Evolutionary conservation across 257 asterid genomes (phyloP).

Genomic region (Petrea volubilis): DNA sequence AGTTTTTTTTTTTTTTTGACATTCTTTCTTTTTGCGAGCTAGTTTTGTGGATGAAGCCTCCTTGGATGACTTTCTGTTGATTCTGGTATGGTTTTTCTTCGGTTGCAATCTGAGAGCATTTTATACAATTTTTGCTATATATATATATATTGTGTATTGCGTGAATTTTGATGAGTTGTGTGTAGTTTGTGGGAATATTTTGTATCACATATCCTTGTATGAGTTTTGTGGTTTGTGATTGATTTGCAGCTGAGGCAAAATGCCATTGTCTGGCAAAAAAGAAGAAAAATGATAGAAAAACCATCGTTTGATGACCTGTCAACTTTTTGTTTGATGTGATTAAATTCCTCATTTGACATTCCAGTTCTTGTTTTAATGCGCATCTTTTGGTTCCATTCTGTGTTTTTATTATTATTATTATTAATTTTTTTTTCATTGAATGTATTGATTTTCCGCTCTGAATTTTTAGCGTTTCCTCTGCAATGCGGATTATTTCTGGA

Average conservation of each 20-base stretch:
- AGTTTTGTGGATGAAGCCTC: constrained; percentile 54
- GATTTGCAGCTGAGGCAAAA: constrained; percentile 14
- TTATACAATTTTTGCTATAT: neutral
- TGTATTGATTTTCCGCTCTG: neutral
- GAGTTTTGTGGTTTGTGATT: constrained; percentile 1
- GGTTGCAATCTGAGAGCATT: constrained; percentile 22
- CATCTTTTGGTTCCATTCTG: neutral
- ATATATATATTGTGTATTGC: neutral
- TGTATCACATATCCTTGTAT: neutral
- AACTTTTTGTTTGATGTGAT: neutral
- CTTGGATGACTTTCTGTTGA: constrained; percentile 46
- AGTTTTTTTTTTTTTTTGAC: constrained; percentile 10
- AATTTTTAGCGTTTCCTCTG: neutral
- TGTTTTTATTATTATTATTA: constrained; percentile 1
- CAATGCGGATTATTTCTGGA: constrained; percentile 20
- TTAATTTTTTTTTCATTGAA: neutral
- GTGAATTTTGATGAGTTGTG: neutral
- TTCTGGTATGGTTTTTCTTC: constrained; percentile 36
- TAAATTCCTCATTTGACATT: neutral
- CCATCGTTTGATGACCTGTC: constrained; percentile 5
- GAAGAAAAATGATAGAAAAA: neutral
- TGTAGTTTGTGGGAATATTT: neutral
- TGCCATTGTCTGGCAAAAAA: constrained; percentile 3
- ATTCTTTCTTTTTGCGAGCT: neutral
- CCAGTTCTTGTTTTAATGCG: neutral